Base-by-base conservation (phyloP, 2,329 filamentous ascomycete genomes). In the Cercospora janseana region DNA sequence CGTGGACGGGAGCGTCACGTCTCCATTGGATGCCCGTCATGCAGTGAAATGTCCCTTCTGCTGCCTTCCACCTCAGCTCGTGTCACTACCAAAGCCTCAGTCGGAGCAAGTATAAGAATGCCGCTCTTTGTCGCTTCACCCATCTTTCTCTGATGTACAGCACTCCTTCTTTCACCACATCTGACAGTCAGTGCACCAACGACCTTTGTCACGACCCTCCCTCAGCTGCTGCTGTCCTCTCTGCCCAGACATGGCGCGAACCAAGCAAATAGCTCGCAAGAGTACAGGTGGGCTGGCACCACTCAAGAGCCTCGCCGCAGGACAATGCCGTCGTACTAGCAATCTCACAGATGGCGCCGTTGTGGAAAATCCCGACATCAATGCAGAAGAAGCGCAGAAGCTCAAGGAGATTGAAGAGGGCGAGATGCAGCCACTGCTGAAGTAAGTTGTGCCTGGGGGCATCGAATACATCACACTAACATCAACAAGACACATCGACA, bases 321-420 rank as follows among this genome's bases (percentile, higher is more conserved):
- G 43, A 9, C 8, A 20, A 18, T 21, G 43, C 20, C 35, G 37
- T 18, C 12, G 20, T 16, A 21, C 8, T 27, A 43, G n/a, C n/a
- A n/a, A n/a, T n/a, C n/a, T 16, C 28, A 21, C 35, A 18, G 47
- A 55, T 37, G 52, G 38, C 34, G 37, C 23, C 15, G 49, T 59
- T 15, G 52, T 60, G 23, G 51, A 54, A 5, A 53, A 51, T 13
- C 56, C 59, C 5, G 52, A 63, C 9, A 21, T 62, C n/a, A 59
- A 60, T 18, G 53, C 50, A 3, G 50, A 57, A n/a, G 54, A 51
- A n/a, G 57, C 56, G 4, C 46, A 54, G 38, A 58, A 52, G 56
- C 52, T 57, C 44, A 57, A 61, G 40, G 59, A 55, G 49, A 61
- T 63, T 21, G 55, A 60, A 38, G 59, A 62, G 40, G 60, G 60